A percentile compares a stretch with the other conserved stretches of the same genome.
phyloP scores from a whole-genome alignment of 2,329 filamentous ascomycete genomes.

The Aspergillus thermomutatus region DNA sequence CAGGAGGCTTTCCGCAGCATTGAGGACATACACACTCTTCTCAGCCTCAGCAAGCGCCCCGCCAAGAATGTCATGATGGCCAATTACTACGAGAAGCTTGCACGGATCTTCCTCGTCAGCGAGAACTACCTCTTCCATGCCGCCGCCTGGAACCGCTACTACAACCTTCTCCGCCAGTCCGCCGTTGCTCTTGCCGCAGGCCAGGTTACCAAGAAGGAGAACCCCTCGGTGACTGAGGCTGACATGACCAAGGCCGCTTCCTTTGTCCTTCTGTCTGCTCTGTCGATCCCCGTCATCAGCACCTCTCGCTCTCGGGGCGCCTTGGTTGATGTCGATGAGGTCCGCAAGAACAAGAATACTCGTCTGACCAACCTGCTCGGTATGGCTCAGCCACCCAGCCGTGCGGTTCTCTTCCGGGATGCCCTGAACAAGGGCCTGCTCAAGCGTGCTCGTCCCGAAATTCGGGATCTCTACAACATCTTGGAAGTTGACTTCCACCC shows the following conservation, averaged over 20 bases:
- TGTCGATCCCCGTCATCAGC: conserved; percentile 99
- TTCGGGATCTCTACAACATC: conserved; percentile 96
- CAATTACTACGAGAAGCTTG: conserved; percentile 99
- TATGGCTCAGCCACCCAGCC: conserved; percentile 85
- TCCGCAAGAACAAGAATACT: conserved; percentile 97
- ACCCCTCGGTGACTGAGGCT: conserved; percentile 81
- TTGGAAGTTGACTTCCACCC: conserved; percentile 99
- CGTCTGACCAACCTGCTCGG: conserved; percentile 93
- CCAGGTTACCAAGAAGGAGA: conserved; percentile 89
- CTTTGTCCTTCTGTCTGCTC: conserved; percentile 88
- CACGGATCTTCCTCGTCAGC: conserved; percentile 95
- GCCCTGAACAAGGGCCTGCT: conserved; percentile 91
- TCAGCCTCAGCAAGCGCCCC: conserved; percentile 95
- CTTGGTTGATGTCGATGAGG: conserved; percentile 94
- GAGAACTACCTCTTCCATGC: conserved; percentile 99
- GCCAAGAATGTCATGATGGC: conserved; percentile 99
- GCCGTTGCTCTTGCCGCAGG: conserved; percentile 77
- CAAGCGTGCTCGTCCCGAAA: conserved; percentile 88
- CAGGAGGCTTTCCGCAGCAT: conserved; percentile 99
- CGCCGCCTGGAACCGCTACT: conserved; percentile 95
- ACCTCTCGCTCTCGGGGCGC: conserved; percentile 93
- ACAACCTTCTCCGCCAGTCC: conserved; percentile 91
- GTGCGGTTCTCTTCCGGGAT: conserved; percentile 90
- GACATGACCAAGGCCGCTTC: conserved; percentile 94
- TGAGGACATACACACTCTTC: conserved; percentile 95